Base-by-base conservation (phyloP, 1,284 basidiomycete species). In the Mrakiaceae sp. region DNA sequence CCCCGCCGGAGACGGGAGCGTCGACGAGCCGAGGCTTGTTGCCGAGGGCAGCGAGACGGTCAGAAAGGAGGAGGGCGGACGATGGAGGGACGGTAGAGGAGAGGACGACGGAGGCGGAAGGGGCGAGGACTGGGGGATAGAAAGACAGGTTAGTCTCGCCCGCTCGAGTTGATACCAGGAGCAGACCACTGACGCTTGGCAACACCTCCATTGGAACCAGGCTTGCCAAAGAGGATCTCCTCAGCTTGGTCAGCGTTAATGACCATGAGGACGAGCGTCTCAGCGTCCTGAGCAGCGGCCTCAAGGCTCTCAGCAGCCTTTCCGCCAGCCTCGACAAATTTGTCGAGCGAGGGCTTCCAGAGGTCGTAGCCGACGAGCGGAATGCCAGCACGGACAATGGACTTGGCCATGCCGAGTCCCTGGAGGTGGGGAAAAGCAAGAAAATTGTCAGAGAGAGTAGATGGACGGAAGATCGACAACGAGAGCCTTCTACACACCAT, bases 61-160 rank as follows among this genome's bases (percentile, higher is more conserved):
- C 61, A 42, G 70, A 68, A 12, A 75, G 57, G 4, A 67, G 66
- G 0, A 65, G 62, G 1, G 74, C 68, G 55, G 71, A 69, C 4
- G 69, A 71, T 0, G 76, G 75, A 0, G 75, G 72, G 39, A 75
- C 74, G 2, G 76, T 78, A 0, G 76, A 76, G 67, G 75, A 76
- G 44, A 74, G 71, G 43, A 78, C 71, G 60, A 78, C 70, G 11
- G 68, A 65, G 1, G 76, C 69, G 14, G 70, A 69, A 12, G 70
- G 55, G 12, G 71, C 59, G 7, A 77, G 70, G 6, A 68, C 74
- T 72, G 57, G 57, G 39, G 27, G 47, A 46, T 43, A 58, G 4
- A n/a, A 52, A 14, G n/a, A 60, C 11, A 39, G n/a, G 48, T 62
- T 40, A 55, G 62, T 42, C 8, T 10, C 10, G 10, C 12, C 47